Conservation (phyloP, 2,329 filamentous ascomycete genomes). For the Pseudocercospora crystallina region DNA sequence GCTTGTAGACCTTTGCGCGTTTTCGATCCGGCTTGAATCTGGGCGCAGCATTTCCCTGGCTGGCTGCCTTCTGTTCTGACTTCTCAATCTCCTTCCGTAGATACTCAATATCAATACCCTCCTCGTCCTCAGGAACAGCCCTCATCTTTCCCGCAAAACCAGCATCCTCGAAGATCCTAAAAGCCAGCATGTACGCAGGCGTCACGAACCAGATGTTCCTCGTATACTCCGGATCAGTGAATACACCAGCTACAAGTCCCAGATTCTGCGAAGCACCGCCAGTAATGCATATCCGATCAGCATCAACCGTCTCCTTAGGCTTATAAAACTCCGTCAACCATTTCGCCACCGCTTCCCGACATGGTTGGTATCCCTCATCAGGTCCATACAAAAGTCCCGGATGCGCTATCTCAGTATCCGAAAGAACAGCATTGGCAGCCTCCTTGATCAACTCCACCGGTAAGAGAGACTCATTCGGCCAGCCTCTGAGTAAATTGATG, state of each 20-base stretch:
- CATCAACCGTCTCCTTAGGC: constrained; percentile 41
- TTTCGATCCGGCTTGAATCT: constrained; percentile 56
- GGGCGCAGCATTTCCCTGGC: constrained; percentile 22
- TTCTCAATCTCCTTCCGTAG: constrained; percentile 54
- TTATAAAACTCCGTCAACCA: constrained; percentile 70
- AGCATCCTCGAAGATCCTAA: constrained; percentile 79
- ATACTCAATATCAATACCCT: constrained; percentile 70
- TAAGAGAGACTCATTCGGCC: constrained; percentile 65
- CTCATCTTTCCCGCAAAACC: constrained; percentile 68
- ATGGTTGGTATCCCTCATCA: constrained; percentile 69
- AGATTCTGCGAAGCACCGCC: constrained; percentile 84
- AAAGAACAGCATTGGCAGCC: constrained; percentile 62
- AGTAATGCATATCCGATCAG: constrained; percentile 72
- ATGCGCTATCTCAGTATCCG: constrained; percentile 57
- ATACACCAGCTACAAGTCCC: constrained; percentile 74
- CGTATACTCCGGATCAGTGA: constrained; percentile 75
- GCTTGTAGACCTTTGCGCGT: constrained; percentile 73
- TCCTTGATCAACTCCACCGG: constrained; percentile 62
- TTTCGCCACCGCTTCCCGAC: constrained; percentile 65
- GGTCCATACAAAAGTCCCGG: constrained; percentile 77
- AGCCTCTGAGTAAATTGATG: constrained; percentile 68
- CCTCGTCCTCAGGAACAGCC: constrained; percentile 72
- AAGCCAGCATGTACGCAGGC: constrained; percentile 82
- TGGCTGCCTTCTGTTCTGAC: constrained; percentile 45
- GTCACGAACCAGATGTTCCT: constrained; percentile 75